These are phyloP conservation scores for Botrytis medusae DNA, from an alignment of 2,329 filamentous ascomycete species.

Conservation along the genomic window DNA sequence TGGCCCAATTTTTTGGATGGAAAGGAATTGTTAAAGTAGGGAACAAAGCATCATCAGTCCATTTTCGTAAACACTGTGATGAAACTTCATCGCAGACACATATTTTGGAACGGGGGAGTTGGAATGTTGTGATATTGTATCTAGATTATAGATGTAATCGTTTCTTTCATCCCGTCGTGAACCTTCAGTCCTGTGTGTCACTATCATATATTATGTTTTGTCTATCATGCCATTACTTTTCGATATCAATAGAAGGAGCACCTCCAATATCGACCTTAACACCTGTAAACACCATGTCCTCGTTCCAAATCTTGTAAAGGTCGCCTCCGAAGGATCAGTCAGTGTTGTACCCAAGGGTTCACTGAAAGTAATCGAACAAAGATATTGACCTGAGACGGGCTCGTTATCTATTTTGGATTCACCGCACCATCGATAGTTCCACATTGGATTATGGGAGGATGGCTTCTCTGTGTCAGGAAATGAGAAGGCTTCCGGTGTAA, in stretches of 20 bases:
- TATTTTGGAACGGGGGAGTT: background rate
- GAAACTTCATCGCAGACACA: background rate
- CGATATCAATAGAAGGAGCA: background rate
- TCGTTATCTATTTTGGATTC: background rate
- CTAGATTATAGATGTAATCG: background rate
- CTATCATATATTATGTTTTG: background rate
- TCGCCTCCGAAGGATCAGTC: background rate
- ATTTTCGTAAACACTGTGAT: background rate
- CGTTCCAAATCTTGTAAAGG: background rate
- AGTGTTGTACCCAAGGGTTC: background rate
- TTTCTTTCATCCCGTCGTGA: background rate
- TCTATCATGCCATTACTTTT: background rate
- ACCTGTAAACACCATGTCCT: background rate
- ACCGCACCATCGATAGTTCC: background rate
- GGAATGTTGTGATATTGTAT: background rate
- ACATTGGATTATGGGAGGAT: background rate
- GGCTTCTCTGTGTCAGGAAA: background rate
- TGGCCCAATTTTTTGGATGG: background rate
- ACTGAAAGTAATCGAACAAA: background rate
- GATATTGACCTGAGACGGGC: background rate
- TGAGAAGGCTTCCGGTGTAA: background rate
- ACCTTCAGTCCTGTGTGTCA: background rate
- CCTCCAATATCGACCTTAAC: background rate
- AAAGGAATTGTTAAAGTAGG: background rate
- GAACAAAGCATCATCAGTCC: background rate